Percentiles rank a stretch among this genome's conserved stretches.
phyloP scores from a whole-genome alignment of 2,329 filamentous ascomycete species.

The Epichloe sp. region DNA sequence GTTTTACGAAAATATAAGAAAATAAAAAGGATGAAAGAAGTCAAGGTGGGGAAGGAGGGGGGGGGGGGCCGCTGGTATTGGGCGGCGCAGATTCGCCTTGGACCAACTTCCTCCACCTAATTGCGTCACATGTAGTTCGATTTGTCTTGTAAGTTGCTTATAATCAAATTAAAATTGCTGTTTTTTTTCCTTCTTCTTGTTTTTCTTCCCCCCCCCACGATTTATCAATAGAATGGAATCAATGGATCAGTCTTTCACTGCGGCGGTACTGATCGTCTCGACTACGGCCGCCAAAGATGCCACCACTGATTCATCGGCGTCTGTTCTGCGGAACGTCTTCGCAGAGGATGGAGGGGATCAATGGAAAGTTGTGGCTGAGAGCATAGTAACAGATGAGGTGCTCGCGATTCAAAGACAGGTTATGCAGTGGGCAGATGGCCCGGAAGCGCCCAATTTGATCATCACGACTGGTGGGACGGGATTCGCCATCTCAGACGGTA shows the following conservation, averaged over 20 bases:
- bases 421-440: conserved; percentile 57
- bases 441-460: conserved; percentile 56
- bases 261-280: conserved; percentile 75
- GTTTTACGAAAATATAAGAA: not conserved
- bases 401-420: conserved; percentile 64
- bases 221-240: not conserved
- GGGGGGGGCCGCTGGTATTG: too few relatives aligned
- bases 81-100: too few relatives aligned
- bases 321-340: conserved; percentile 56
- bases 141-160: too few relatives aligned
- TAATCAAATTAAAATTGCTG: too few relatives aligned
- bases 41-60: not conserved
- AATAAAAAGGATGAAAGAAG: not conserved
- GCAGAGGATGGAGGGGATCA: conserved; percentile 48
- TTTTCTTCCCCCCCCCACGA: not conserved
- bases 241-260: conserved; percentile 40
- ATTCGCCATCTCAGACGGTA: conserved; percentile 73
- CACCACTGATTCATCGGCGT: conserved; percentile 61
- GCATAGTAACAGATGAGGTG: conserved; percentile 69
- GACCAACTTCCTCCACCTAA: too few relatives aligned
- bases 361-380: conserved; percentile 57
- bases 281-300: conserved; percentile 77
- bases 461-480: conserved; percentile 88
- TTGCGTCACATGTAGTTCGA: too few relatives aligned
- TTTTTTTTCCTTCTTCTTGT: too few relatives aligned